Base-by-base conservation (phyloP, 805 yeast species). In the Starmerella cellae region DNA sequence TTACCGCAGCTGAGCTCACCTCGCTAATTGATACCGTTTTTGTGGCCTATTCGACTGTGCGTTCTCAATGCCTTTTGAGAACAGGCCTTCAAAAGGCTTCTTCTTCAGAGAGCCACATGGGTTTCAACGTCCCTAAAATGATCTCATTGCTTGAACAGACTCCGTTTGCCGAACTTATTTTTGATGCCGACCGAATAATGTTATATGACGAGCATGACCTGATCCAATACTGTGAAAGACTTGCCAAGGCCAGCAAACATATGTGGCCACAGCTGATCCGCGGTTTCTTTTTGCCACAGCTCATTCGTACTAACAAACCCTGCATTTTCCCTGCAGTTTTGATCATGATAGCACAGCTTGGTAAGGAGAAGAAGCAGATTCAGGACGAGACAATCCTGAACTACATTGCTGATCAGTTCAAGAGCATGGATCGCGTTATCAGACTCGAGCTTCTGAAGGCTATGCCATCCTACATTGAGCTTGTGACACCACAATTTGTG, bases 381-480 rank as follows among this genome's bases (percentile, higher is more conserved):
- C 17, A 31, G 10, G 55, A 63, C 37, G 59, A 58, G 36, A 37
- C 59, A 10, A 62, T 78, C 9, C 74, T 76, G 45, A 85, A 88
- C 1, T 62, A 76, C 0, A 67, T 85, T n/a, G 65, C 81, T 28
- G 64, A 69, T 32, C 69, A 80, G 20, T 87, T 75, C 55, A 55
- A 72, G 1, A 62, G 77, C 17, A 72, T 79, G 11, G 95, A 88
- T 60, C 69, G 97, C 48, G 75, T 85, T 1, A 68, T 84, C 3
- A 66, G 97, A 43, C 68, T 84, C 52, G 67, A 77, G n/a, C 62
- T 91, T 23, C 65, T 88, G 44, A 73, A 74, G 18, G 64, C 74
- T 36, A 61, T 88, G 43, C 77, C 85, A 0, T 58, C 64, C 14
- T 74, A 72, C 46, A 65, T 75, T 22, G 64, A 63, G 1, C 59